These are phyloP conservation scores for Thuidium tamariscinum DNA, from an alignment of 225 moss, liverwort and hornwort genomes.

Conservation along the genomic window DNA sequence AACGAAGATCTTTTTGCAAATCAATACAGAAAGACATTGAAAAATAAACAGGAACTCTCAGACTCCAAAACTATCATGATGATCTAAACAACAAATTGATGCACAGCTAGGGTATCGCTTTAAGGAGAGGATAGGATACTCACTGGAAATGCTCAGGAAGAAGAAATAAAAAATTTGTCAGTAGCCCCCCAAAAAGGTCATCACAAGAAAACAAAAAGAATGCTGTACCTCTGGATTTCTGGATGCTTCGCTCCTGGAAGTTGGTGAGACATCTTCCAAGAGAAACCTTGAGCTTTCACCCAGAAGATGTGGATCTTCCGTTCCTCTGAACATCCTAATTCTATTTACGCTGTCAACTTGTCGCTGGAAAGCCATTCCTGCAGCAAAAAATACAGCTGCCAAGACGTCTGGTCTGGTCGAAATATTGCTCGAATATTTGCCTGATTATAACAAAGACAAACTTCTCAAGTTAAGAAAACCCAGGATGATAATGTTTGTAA, in stretches of 20 bases:
- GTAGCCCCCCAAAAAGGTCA: not conserved
- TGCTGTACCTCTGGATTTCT: slow-evolving; percentile 13
- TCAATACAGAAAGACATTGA: not conserved
- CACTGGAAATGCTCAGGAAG: not conserved
- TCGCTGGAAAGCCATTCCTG: slow-evolving; percentile 70
- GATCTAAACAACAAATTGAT: not conserved
- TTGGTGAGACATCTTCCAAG: slow-evolving; percentile 29
- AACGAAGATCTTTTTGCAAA: not conserved
- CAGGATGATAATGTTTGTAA: not conserved
- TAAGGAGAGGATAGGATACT: not conserved
- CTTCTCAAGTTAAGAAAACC: not conserved
- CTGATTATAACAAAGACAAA: slow-evolving; percentile 9
- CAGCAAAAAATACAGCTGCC: slow-evolving; percentile 68
- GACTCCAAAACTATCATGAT: not conserved
- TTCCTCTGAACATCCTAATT: slow-evolving; percentile 20
- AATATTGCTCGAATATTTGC: not conserved
- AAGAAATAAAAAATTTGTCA: not conserved
- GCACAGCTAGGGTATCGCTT: not conserved
- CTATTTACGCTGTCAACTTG: slow-evolving; percentile 31
- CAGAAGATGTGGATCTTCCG: slow-evolving; percentile 20
- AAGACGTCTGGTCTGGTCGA: slow-evolving; percentile 47
- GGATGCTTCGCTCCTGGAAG: slow-evolving; percentile 21
- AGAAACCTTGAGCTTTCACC: slow-evolving; percentile 23
- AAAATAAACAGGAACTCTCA: not conserved
- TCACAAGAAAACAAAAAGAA: not conserved